Percentiles rank a stretch among this genome's conserved stretches.
These are phyloP conservation scores for Lotmaria passim DNA, from an alignment of 208 protist genomes.

Conservation along the genomic window DNA sequence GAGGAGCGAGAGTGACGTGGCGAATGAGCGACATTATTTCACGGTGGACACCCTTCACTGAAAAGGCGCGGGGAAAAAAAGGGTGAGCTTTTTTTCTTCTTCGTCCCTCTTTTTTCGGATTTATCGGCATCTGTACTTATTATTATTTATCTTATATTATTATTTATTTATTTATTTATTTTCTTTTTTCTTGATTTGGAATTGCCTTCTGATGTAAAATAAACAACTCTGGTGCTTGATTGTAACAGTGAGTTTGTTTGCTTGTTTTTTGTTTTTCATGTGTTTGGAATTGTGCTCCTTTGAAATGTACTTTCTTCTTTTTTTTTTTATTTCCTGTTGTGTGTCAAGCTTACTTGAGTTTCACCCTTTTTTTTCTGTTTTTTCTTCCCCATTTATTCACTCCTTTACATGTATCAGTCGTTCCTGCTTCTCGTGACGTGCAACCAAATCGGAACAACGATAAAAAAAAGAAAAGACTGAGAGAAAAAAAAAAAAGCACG, in stretches of 20 bases:
- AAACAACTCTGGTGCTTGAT: not conserved
- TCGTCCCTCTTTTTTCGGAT: not conserved
- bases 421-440: too few relatives aligned
- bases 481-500: too few relatives aligned
- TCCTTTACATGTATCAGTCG: too few relatives aligned
- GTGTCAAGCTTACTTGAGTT: too few relatives aligned
- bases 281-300: not conserved
- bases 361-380: too few relatives aligned
- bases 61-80: too few relatives aligned
- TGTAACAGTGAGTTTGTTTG: not conserved
- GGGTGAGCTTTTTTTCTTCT: slow-evolving; percentile 12
- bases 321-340: slow-evolving; percentile 9
- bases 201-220: slow-evolving; percentile 1
- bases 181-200: slow-evolving; percentile 13
- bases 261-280: slow-evolving; percentile 23
- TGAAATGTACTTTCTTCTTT: slow-evolving; percentile 24
- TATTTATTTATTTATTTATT: slow-evolving; percentile 13
- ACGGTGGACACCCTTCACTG: slow-evolving; percentile 7
- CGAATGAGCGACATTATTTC: slow-evolving; percentile 4
- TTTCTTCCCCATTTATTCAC: too few relatives aligned
- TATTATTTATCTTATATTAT: slow-evolving; percentile 17
- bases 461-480: too few relatives aligned
- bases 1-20: not conserved
- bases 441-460: too few relatives aligned
- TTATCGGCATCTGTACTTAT: not conserved